A percentile compares a stretch with the other conserved stretches of the same genome.
phyloP scores from a whole-genome alignment of 352 stramenopile genomes.

The Lagenidium sp. region DNA sequence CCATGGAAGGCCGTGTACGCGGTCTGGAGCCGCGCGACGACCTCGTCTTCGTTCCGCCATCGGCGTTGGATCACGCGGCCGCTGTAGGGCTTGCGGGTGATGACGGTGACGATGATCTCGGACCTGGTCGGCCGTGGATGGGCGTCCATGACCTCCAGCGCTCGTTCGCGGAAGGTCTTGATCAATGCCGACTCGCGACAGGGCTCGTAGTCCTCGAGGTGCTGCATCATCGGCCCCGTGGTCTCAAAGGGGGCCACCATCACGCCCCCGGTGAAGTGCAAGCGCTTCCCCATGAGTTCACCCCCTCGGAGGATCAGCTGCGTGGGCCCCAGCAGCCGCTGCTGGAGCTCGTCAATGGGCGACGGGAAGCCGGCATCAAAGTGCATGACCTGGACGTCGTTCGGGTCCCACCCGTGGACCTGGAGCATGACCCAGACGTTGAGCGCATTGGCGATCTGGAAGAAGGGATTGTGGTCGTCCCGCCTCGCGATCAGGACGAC shows the following conservation, averaged over 20 bases:
- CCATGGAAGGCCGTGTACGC: conserved; percentile 6
- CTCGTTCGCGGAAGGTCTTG: conserved; percentile 25
- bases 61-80: conserved; percentile 10
- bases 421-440: conserved; percentile 19
- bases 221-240: conserved; percentile 48
- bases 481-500: conserved; percentile 12
- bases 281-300: conserved; percentile 15
- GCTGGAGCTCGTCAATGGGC: conserved; percentile 9
- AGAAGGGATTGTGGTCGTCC: conserved; percentile 29
- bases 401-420: conserved; percentile 1
- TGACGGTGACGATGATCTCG: conserved; percentile 6
- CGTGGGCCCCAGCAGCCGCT: conserved; percentile 7
- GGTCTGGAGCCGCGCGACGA: conserved; percentile 5
- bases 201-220: conserved; percentile 47
- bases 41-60: conserved; percentile 21
- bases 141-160: conserved; percentile 1
- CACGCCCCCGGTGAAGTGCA: conserved; percentile 21
- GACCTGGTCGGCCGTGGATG: not conserved
- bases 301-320: conserved; percentile 6
- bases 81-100: conserved; percentile 5
- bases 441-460: conserved; percentile 16
- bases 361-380: conserved; percentile 13
- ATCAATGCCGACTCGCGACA: conserved; percentile 39
- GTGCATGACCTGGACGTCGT: conserved; percentile 9
- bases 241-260: conserved; percentile 43